Conservation (phyloP, 192 early-diverging fungal genomes). For the Phycomyces blakesleeanus region DNA sequence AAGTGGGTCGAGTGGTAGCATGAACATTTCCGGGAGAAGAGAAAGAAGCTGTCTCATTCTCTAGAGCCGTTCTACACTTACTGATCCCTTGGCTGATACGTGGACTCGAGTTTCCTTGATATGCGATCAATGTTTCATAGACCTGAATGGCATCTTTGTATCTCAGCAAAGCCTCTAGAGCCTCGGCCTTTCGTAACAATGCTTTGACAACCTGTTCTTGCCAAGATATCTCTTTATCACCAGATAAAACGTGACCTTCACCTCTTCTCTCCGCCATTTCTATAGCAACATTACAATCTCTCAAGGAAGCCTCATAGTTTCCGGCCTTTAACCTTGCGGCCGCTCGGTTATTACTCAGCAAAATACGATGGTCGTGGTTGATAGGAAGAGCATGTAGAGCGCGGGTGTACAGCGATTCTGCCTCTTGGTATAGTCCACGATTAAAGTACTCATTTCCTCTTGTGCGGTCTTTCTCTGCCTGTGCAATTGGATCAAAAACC, state of each 20-base stretch:
- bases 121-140: constrained; percentile 44
- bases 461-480: constrained; percentile 43
- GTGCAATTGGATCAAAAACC: constrained; percentile 17
- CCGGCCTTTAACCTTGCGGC: constrained; percentile 82
- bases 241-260: constrained; percentile 17
- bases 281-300: constrained; percentile 59
- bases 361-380: constrained; percentile 57
- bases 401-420: constrained; percentile 64
- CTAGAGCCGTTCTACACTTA: constrained; percentile 41
- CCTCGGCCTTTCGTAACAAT: constrained; percentile 72
- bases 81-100: constrained; percentile 42
- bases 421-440: constrained; percentile 81
- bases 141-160: constrained; percentile 65
- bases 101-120: constrained; percentile 26
- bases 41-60: neutral
- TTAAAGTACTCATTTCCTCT: constrained; percentile 83
- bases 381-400: constrained; percentile 62
- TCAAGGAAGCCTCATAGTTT: constrained; percentile 64
- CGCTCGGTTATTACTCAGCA: constrained; percentile 86
- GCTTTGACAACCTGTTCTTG: constrained; percentile 71
- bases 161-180: constrained; percentile 77
- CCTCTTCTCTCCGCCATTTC: constrained; percentile 29
- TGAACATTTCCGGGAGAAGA: neutral
- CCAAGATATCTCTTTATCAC: constrained; percentile 3
- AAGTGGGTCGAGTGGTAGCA: neutral